Evolutionary conservation across 1,139 yeast species (phyloP).

Genomic region (Lodderomyces oxycetoniae): DNA sequence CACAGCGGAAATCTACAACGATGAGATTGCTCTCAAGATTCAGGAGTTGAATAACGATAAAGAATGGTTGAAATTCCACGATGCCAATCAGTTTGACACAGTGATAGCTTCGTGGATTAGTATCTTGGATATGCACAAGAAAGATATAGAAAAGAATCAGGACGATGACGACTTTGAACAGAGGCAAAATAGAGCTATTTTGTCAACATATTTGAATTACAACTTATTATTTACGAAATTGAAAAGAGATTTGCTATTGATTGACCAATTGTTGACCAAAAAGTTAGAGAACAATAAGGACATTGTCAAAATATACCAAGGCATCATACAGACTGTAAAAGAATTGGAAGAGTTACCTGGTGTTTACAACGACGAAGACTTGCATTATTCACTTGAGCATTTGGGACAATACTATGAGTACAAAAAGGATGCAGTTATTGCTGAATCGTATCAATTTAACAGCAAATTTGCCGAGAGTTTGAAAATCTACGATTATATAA

Average conservation of each 20-base stretch:
- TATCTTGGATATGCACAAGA: conserved; percentile 43
- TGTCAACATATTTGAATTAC: conserved; percentile 71
- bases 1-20: conserved; percentile 63
- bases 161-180: conserved; percentile 49
- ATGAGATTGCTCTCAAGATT: conserved; percentile 64
- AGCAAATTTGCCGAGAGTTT: conserved; percentile 51
- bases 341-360: conserved; percentile 82
- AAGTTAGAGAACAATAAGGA: conserved; percentile 39
- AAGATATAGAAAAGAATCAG: conserved; percentile 40
- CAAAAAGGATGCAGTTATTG: conserved; percentile 41
- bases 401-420: conserved; percentile 45
- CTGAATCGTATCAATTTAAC: conserved; percentile 45
- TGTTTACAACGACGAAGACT: conserved; percentile 77
- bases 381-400: conserved; percentile 49
- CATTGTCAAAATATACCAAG: conserved; percentile 45
- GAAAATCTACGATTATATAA: conserved; percentile 43
- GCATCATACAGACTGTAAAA: conserved; percentile 43
- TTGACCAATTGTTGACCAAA: conserved; percentile 26
- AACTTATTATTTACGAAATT: conserved; percentile 61
- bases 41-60: conserved; percentile 38
- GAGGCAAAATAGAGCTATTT: conserved; percentile 69
- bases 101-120: conserved; percentile 36
- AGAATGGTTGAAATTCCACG: conserved; percentile 19
- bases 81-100: conserved; percentile 28
- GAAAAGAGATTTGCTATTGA: conserved; percentile 61